phyloP scores from a whole-genome alignment of 495 filamentous ascomycete genomes.

The Annulohypoxylon stygium region DNA sequence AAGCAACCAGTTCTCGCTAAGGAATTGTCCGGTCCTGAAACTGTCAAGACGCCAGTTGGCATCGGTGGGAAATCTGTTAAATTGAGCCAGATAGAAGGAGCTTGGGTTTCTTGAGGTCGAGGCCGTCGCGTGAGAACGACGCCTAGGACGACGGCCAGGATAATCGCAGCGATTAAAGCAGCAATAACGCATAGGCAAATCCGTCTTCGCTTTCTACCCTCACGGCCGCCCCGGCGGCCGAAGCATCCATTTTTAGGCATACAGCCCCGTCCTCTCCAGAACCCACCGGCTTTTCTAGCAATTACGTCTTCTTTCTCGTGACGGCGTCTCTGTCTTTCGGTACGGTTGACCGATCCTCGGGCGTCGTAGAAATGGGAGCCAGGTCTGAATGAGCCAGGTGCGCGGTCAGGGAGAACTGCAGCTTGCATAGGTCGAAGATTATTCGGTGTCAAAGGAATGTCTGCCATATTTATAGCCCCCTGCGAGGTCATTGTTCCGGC shows the following conservation, averaged over 20 bases:
- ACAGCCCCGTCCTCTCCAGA: constrained; percentile 72
- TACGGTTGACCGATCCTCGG: constrained; percentile 51
- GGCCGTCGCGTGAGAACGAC: constrained; percentile 68
- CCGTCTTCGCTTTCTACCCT: constrained; percentile 73
- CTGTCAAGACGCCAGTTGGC: constrained; percentile 82
- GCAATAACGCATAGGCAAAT: constrained; percentile 68
- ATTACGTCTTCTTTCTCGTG: constrained; percentile 74
- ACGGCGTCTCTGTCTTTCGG: constrained; percentile 65
- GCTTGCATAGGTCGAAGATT: constrained; percentile 27
- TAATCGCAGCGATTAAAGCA: constrained; percentile 69
- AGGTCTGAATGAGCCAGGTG: constrained; percentile 54
- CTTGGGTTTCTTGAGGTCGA: constrained; percentile 47
- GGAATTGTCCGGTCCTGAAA: constrained; percentile 73
- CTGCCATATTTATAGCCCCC: constrained; percentile 56
- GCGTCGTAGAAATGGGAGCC: constrained; percentile 54
- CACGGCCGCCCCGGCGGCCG: constrained; percentile 70
- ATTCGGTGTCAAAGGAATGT: constrained; percentile 57
- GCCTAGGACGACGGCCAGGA: constrained; percentile 71
- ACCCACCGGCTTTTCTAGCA: constrained; percentile 66
- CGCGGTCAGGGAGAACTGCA: constrained; percentile 52
- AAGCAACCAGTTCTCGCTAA: constrained; percentile 74
- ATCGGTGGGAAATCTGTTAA: constrained; percentile 88
- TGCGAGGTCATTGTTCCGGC: constrained; percentile 63
- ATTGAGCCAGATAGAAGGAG: constrained; percentile 74
- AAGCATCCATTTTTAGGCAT: constrained; percentile 71